Evolutionary conservation across 2,329 filamentous ascomycete species (phyloP), one percentile per base, ranked within the genome.

Genomic region (Aspergillus brunneoviolaceus): DNA sequence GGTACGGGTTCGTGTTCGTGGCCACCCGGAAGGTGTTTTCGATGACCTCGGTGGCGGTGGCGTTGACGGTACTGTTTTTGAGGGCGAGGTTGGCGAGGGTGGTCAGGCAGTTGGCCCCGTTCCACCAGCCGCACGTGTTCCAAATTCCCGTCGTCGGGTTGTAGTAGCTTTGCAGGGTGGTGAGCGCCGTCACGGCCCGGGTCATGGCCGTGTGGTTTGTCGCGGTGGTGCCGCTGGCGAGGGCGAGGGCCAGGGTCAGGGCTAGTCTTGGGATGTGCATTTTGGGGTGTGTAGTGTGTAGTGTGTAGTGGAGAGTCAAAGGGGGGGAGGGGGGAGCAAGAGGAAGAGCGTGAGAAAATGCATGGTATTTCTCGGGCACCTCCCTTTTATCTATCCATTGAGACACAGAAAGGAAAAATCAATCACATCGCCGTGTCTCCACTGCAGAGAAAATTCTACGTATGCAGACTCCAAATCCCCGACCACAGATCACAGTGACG

Each of bases 71-170:
- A 3, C 16, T 16, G 39, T 45, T 45, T 1, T n/a, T 74, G 1
- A 72, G 71, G 7, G 78, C 77, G 25, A 85, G 73, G 58, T 90
- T 85, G 55, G 81, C 83, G 19, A 91, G 73, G 3, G 81, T 82
- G 0, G 87, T 89, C 60, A 91, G 76, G 59, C 82, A 81, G 69
- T 90, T 91, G 49, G 84, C 89, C 56, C 83, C 83, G 69, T 91
- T 90, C 89, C 89, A 92, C 89, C 89, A 92, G n/a, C 82, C 82
- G 7, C 83, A 81, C 0, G 82, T 82, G 57, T 85, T 75, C 86
- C 87, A 91, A 12, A 89, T 77, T 3, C 89, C 89, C 1, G 81
- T 85, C 5, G 70, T 68, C 2, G 74, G 59, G 68, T 88, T 82
- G 72, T 90, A 90, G 83, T 85, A 90, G 48, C 67, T 69, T 66